Percentiles rank a stretch among this genome's conserved stretches.
Conservation (phyloP, 768 basidiomycete species). For the Termitomyces bulborhizus region DNA sequence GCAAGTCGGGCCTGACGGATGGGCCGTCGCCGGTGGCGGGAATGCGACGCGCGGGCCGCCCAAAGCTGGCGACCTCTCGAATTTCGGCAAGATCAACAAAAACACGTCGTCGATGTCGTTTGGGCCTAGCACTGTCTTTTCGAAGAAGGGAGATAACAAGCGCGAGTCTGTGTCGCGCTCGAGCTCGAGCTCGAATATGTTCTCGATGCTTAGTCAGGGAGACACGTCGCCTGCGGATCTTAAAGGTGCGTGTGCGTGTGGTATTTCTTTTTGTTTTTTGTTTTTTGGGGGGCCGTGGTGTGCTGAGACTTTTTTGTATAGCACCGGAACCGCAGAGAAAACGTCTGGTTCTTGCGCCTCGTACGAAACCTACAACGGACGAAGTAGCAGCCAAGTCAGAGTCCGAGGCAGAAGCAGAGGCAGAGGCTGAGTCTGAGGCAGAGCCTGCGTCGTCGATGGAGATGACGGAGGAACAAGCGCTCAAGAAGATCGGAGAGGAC, state of each 20-base stretch:
- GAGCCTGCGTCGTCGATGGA: conserved; percentile 29
- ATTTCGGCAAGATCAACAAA: conserved; percentile 83
- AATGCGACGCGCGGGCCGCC: conserved; percentile 49
- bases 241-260: conserved; percentile 38
- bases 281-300: neutral
- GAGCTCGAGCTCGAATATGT: conserved; percentile 82
- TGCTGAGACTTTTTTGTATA: conserved; percentile 25
- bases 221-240: conserved; percentile 50
- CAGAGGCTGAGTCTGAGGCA: conserved; percentile 38
- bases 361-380: conserved; percentile 59
- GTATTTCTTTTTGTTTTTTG: too few species aligned
- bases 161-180: conserved; percentile 74
- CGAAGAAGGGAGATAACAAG: conserved; percentile 56
- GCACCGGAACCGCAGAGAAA: conserved; percentile 56
- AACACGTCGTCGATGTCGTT: conserved; percentile 61
- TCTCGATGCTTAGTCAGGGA: conserved; percentile 72
- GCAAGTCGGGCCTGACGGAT: conserved; percentile 75
- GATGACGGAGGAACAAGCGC: conserved; percentile 63
- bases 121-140: conserved; percentile 82
- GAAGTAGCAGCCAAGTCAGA: conserved; percentile 18
- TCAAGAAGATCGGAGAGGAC: conserved; percentile 76
- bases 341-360: conserved; percentile 70
- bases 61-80: conserved; percentile 81
- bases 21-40: conserved; percentile 67
- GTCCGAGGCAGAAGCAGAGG: conserved; percentile 6